Evolutionary conservation across 2,329 filamentous ascomycete species (phyloP).

Genomic region (Pyricularia grisea): DNA sequence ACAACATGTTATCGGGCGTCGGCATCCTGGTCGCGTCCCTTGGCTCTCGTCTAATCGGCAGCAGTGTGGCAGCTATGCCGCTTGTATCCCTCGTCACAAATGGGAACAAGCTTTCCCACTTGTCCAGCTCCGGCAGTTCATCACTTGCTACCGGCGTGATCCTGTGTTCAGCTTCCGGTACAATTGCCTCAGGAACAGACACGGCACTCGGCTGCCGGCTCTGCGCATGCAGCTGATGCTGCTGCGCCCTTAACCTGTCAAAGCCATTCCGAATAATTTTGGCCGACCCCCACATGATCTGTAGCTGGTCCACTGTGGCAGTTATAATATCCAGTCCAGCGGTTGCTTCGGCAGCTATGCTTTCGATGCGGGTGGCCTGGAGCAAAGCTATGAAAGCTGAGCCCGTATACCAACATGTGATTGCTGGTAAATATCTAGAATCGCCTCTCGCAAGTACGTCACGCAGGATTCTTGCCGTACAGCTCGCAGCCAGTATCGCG

Average conservation of each 20-base stretch:
- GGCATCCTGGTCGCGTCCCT: background rate
- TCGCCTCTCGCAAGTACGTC: background rate
- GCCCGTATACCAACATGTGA: background rate
- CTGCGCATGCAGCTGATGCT: background rate
- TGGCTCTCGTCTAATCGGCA: background rate
- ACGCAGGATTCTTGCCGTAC: background rate
- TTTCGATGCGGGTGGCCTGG: background rate
- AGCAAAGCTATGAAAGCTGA: background rate
- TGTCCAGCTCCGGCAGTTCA: background rate
- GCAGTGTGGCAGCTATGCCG: background rate
- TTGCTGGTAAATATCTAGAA: background rate
- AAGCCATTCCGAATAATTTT: background rate
- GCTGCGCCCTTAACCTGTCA: background rate
- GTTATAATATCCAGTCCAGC: background rate
- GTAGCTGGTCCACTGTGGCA: background rate
- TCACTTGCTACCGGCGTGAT: background rate
- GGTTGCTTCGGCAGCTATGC: background rate
- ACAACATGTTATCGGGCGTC: background rate
- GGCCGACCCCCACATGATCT: background rate
- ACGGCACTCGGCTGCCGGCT: background rate
- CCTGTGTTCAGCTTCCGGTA: background rate
- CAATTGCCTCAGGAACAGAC: background rate
- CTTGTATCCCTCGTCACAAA: background rate
- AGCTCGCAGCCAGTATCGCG: background rate
- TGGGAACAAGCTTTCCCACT: background rate